Evolutionary conservation across 805 yeast genomes (phyloP).

Genomic region (Groenewaldozyma salmanticensis): DNA sequence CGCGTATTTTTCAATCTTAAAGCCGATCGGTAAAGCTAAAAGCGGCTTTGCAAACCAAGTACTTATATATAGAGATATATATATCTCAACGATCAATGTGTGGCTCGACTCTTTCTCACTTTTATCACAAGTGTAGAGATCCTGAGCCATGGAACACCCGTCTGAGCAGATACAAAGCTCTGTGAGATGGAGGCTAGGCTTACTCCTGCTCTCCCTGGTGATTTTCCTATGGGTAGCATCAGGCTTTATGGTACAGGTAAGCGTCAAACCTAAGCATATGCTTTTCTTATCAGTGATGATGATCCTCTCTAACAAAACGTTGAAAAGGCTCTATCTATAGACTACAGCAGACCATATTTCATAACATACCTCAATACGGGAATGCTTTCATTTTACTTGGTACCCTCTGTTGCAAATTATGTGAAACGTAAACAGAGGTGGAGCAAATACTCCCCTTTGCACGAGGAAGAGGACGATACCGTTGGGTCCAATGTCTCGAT

Average conservation of each 20-base stretch:
- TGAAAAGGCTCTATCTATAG: slow-evolving; percentile 13
- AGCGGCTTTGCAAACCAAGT: no score
- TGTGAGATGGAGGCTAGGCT: slow-evolving; percentile 63
- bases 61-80: no score
- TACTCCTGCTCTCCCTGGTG: slow-evolving; percentile 61
- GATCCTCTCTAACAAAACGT: background rate
- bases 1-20: no score
- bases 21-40: no score
- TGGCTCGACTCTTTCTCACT: no score
- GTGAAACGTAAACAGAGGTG: background rate
- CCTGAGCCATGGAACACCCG: no score
- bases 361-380: slow-evolving; percentile 89
- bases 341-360: slow-evolving; percentile 81
- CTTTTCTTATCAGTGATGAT: slow-evolving; percentile 35
- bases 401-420: slow-evolving; percentile 15
- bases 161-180: no score
- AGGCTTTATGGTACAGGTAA: slow-evolving; percentile 69
- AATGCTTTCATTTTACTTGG: slow-evolving; percentile 65
- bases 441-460: slow-evolving; percentile 3
- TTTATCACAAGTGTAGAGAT: no score
- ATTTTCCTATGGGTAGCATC: slow-evolving; percentile 86
- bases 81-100: no score
- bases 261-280: background rate
- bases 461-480: slow-evolving; percentile 1
- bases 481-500: no score